phyloP scores from a whole-genome alignment of 768 basidiomycete genomes.

The Chalciporus piperatus region DNA sequence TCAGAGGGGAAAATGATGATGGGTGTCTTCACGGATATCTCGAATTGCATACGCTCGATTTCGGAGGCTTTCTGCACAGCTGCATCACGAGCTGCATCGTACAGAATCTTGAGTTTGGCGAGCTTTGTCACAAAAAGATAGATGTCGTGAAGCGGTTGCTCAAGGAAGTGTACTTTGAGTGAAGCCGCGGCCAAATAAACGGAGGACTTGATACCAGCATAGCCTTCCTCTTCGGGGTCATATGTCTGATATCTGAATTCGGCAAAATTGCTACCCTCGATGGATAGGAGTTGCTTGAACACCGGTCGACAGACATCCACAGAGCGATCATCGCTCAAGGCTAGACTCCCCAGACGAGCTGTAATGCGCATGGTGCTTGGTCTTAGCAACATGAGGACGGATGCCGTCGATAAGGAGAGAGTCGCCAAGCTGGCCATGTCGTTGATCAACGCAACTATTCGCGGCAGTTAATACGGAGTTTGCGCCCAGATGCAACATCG shows the following conservation, averaged over 20 bases:
- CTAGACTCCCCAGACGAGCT: slow-evolving; percentile 80
- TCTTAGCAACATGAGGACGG: slow-evolving; percentile 73
- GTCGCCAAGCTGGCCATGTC: slow-evolving; percentile 73
- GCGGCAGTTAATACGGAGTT: slow-evolving; percentile 9
- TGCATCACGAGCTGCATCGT: slow-evolving; percentile 90
- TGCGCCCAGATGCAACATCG: slow-evolving; percentile 2
- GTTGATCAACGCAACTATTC: slow-evolving; percentile 73
- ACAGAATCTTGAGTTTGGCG: slow-evolving; percentile 87
- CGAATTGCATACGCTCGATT: slow-evolving; percentile 91
- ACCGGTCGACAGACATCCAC: slow-evolving; percentile 50
- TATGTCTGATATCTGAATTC: slow-evolving; percentile 93
- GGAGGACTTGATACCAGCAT: slow-evolving; percentile 80
- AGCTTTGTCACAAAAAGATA: slow-evolving; percentile 82
- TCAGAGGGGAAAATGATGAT: slow-evolving; percentile 86
- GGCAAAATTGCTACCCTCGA: slow-evolving; percentile 91
- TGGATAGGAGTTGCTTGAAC: slow-evolving; percentile 86
- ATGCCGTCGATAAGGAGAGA: slow-evolving; percentile 84
- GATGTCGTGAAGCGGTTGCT: slow-evolving; percentile 86
- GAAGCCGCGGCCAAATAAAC: slow-evolving; percentile 85
- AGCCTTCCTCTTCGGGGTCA: slow-evolving; percentile 66
- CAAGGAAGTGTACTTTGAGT: slow-evolving; percentile 83
- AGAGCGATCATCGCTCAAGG: slow-evolving; percentile 71
- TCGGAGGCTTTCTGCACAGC: slow-evolving; percentile 92
- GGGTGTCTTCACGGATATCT: slow-evolving; percentile 86
- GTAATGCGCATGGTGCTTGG: slow-evolving; percentile 72